Base-by-base conservation (phyloP, 1,139 yeast species). In the Meyerozyma carpophila region DNA sequence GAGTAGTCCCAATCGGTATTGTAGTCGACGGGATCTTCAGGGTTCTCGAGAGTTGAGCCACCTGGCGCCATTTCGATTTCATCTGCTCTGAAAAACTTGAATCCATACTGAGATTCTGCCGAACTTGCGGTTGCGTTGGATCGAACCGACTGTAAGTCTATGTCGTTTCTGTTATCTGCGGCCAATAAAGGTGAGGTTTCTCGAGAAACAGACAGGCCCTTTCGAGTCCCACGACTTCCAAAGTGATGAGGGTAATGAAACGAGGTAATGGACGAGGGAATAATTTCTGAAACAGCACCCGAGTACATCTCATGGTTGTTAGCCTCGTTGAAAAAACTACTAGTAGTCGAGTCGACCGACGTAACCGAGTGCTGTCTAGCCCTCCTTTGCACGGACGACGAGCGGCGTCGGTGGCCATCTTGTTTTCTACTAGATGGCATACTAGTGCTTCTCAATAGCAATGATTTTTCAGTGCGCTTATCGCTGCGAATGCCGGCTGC, bases 1-100 rank as follows among this genome's bases (percentile, higher is more conserved):
- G 71, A 65, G 51, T 70, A 72, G 46, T 73, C 87, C 93, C 94
- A 84, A 51, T 80, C 73, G 20, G 88, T 82, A 56, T 84, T 84
- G 55, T 81, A 81, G 54, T 80, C 84, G 11, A 79, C 75, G 3
- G 73, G 73, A 43, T 70, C 77, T 39, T 70, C 73, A 2, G 70
- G 73, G 51, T 79, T 77, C 44, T 85, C 90, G 52, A 85, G 66
- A 1, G 94, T 87, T 1, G 95, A 85, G 1, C 94, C 79, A 40
- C 97, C 97, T 43, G 86, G 94, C 1, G 98, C 97, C 47, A 74
- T 71, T 55, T 85, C 91, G 40, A 93, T 82, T 54, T 89, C 95
- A 47, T 85, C 89, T 8, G 84, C 72, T 8, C 93, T 80, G 63
- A 93, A 93, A 61, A 90, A 91, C 48, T 80, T 75, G 65, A 93